Conservation (phyloP, 768 basidiomycete species). For the Lactifluus hygrophoroides region DNA sequence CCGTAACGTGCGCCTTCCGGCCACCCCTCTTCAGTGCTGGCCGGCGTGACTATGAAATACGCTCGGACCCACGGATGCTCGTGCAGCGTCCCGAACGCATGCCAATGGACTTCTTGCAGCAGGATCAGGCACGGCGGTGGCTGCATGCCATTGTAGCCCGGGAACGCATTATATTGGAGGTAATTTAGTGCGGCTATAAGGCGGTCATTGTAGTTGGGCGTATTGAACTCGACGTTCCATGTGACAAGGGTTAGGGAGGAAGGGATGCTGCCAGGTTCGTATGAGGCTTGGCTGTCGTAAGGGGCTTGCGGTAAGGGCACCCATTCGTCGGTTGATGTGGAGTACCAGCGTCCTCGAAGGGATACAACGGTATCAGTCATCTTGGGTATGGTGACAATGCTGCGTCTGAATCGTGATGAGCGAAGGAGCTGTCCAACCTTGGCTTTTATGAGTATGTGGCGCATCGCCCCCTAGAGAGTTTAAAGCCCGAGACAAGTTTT, state of each 20-base stretch:
- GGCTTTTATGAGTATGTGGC: background rate
- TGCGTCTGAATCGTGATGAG: background rate
- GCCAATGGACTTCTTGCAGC: conserved; percentile 60
- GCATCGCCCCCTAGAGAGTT: background rate
- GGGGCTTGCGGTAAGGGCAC: conserved; percentile 26
- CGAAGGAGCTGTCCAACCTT: background rate
- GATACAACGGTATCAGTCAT: background rate
- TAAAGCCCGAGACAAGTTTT: background rate
- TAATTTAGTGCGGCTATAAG: conserved; percentile 42
- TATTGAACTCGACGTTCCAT: conserved; percentile 61
- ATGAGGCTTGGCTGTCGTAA: conserved; percentile 26
- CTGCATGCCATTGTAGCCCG: conserved; percentile 33
- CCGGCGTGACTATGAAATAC: conserved; percentile 52
- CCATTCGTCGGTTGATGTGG: conserved; percentile 1
- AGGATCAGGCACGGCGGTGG: conserved; percentile 56
- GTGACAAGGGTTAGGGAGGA: conserved; percentile 47
- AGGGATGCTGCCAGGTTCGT: conserved; percentile 24
- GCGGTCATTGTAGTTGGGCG: conserved; percentile 33
- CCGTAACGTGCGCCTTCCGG: conserved; percentile 44
- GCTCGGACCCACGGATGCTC: conserved; percentile 53
- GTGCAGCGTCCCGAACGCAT: conserved; percentile 41
- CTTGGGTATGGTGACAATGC: background rate
- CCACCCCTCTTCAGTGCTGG: conserved; percentile 44
- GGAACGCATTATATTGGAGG: conserved; percentile 45
- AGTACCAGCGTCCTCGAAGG: background rate